Evolutionary conservation across 1,139 yeast genomes (phyloP).

Genomic region (Williopsis jadinii): DNA sequence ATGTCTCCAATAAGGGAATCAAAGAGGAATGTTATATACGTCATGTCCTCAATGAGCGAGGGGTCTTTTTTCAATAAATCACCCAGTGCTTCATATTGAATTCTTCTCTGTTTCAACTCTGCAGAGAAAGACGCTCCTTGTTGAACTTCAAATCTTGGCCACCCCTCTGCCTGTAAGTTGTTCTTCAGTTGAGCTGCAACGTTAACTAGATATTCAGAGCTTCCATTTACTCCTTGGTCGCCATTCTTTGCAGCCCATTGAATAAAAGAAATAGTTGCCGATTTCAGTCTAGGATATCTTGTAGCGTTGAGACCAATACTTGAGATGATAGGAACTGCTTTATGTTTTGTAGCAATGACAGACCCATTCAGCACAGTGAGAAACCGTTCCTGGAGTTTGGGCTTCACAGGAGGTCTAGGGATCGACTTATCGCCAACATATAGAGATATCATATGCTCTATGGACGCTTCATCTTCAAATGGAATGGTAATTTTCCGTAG

Average conservation of each 20-base stretch:
- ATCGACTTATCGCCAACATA: slow-evolving; percentile 38
- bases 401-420: slow-evolving; percentile 44
- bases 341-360: slow-evolving; percentile 36
- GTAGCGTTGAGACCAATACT: slow-evolving; percentile 53
- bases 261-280: slow-evolving; percentile 47
- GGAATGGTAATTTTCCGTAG: slow-evolving; percentile 47
- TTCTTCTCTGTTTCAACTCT: slow-evolving; percentile 38
- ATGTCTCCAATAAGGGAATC: slow-evolving; percentile 65
- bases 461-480: slow-evolving; percentile 39
- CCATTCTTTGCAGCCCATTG: slow-evolving; percentile 40
- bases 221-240: slow-evolving; percentile 15
- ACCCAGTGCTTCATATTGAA: slow-evolving; percentile 76
- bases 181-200: slow-evolving; percentile 48
- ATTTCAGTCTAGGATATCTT: slow-evolving; percentile 24
- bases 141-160: slow-evolving; percentile 44
- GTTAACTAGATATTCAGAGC: slow-evolving; percentile 28
- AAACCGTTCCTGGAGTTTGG: slow-evolving; percentile 52
- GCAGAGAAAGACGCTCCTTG: slow-evolving; percentile 23
- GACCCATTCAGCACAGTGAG: slow-evolving; percentile 47
- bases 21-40: slow-evolving; percentile 59
- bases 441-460: slow-evolving; percentile 37
- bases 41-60: slow-evolving; percentile 39
- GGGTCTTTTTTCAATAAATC: slow-evolving; percentile 49
- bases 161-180: slow-evolving; percentile 47
- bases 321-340: slow-evolving; percentile 35